Evolutionary conservation across 176 grass and related monocot species (phyloP), one percentile per base, ranked within the genome.

Genomic region (Eremochloa ophiuroides): DNA sequence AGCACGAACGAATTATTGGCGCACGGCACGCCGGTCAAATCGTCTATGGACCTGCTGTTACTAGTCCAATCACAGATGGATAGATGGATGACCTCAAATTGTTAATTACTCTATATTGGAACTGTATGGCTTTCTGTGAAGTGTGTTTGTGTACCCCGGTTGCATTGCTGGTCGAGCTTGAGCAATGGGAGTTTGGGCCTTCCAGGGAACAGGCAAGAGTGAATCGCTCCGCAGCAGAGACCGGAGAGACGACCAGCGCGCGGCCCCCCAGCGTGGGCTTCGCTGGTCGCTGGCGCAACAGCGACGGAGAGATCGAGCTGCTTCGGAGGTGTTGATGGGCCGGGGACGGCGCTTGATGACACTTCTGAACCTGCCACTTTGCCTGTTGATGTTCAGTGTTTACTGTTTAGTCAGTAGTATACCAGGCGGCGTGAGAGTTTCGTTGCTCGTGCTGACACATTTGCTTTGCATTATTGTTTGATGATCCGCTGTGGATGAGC

Each of bases 261-360:
- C n/a, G n/a, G n/a, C n/a, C n/a, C n/a, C 33, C 33, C 42, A 8
- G 43, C 53, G n/a, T 18, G 11, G 22, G 11, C 37, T 67, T 67
- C 72, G 82, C 73, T 76, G 73, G 82, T n/a, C n/a, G n/a, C n/a
- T n/a, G n/a, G n/a, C 40, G 82, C 73, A 18, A 59, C 13, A 76
- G 40, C 62, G 6, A 16, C 22, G 40, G 13, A 2, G 46, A 64
- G 58, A n/a, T n/a, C n/a, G n/a, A n/a, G n/a, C 42, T 46, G 58
- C 70, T 83, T 46, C 80, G 4, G 56, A 20, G 28, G 69, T 4
- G 64, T 11, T 6, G 66, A 37, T 20, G 11, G 13, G 2, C 4
- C 5, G 8, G 6, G 0, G 42, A 15, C 22, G 73, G 38, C 39
- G 39, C 39, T 71, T 20, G 14, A 20, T 77, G 46, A n/a, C n/a